phyloP scores from a whole-genome alignment of 148 eudicot genomes.

The Silene uniflora region DNA sequence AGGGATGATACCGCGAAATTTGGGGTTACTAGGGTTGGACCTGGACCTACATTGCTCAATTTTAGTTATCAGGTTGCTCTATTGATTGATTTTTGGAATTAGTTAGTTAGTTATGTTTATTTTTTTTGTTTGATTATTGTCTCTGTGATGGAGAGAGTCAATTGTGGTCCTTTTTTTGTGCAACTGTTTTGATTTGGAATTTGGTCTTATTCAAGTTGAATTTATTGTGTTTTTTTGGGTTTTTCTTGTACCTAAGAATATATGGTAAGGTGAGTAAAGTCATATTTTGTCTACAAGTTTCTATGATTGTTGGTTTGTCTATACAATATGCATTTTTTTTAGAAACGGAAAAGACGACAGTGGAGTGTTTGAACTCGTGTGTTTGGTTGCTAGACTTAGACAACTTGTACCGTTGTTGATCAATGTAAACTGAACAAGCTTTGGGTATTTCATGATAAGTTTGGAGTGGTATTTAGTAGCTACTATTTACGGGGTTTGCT shows the following conservation, averaged over 20 bases:
- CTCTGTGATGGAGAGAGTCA: background rate
- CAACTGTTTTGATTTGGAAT: background rate
- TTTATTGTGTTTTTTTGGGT: conserved; percentile 5
- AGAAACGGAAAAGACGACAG: background rate
- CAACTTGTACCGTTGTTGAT: too few relatives aligned
- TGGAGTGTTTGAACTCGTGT: background rate
- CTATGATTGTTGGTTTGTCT: background rate
- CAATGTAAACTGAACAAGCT: too few relatives aligned
- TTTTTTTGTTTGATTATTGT: background rate
- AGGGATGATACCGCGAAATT: conserved; percentile 19
- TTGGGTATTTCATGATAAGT: too few relatives aligned
- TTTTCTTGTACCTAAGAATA: background rate
- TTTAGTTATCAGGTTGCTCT: conserved; percentile 60
- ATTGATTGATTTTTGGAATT: background rate
- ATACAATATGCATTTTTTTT: background rate
- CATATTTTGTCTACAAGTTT: conserved; percentile 2
- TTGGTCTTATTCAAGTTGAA: background rate
- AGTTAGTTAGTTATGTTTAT: background rate
- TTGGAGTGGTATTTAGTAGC: too few relatives aligned
- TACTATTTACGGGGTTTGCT: too few relatives aligned
- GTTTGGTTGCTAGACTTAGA: too few relatives aligned
- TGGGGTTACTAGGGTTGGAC: conserved; percentile 46
- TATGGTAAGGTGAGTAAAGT: background rate
- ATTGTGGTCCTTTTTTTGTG: conserved; percentile 12
- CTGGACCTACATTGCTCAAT: conserved; percentile 80